Conservation (phyloP, 2,329 filamentous ascomycete species). For the Ascochyta lentis region DNA sequence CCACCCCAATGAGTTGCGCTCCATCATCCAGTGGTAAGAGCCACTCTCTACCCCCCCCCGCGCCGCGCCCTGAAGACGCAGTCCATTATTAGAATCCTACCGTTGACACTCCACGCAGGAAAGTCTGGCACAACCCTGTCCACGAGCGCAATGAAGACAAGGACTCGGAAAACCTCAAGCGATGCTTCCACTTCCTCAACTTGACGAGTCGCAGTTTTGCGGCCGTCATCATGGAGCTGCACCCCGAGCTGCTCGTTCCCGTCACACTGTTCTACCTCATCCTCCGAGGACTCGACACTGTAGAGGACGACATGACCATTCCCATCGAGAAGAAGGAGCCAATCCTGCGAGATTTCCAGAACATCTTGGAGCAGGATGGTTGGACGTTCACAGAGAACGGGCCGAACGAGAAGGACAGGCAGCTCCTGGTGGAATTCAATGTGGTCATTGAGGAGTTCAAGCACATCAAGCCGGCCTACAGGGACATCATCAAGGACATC, state of each 20-base stretch:
- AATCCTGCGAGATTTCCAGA: conserved; percentile 80
- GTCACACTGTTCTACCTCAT: conserved; percentile 92
- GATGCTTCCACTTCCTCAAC: conserved; percentile 87
- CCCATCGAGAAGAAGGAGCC: conserved; percentile 82
- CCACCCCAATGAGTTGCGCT: conserved; percentile 78
- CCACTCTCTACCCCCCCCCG: not conserved
- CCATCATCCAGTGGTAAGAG: conserved; percentile 87
- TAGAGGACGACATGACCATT: conserved; percentile 98
- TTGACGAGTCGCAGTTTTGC: conserved; percentile 92
- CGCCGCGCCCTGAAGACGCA: not conserved
- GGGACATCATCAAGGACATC: conserved; percentile 88
- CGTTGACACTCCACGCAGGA: conserved; percentile 64
- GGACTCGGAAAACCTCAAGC: conserved; percentile 74
- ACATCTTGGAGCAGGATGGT: conserved; percentile 78
- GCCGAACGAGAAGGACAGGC: conserved; percentile 90
- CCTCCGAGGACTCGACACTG: conserved; percentile 92
- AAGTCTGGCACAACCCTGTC: conserved; percentile 94
- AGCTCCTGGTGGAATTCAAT: conserved; percentile 91
- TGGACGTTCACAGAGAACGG: conserved; percentile 91
- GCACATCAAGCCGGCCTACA: conserved; percentile 84
- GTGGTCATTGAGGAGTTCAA: conserved; percentile 85
- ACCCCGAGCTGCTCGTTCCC: conserved; percentile 90
- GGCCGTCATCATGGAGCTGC: conserved; percentile 92
- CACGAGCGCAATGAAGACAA: conserved; percentile 79
- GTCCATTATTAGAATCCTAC: not conserved